These are phyloP conservation scores for Anacardium occidentale DNA, from an alignment of 345 rosid genomes.

Conservation along the genomic window DNA sequence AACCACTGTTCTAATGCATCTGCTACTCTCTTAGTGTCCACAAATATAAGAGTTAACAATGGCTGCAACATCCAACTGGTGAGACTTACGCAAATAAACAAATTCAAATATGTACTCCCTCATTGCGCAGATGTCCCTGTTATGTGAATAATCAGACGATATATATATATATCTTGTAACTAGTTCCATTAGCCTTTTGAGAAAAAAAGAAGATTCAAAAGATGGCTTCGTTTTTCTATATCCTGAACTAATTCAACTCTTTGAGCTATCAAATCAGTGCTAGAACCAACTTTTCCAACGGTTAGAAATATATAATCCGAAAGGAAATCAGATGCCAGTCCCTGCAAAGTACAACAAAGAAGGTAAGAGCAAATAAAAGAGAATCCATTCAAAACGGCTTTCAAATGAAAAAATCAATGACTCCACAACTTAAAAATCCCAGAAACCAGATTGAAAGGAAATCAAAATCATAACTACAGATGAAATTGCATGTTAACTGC, in stretches of 20 bases:
- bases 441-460: too few species aligned
- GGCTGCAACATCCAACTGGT: constrained; percentile 28
- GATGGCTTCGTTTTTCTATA: constrained; percentile 37
- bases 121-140: too few species aligned
- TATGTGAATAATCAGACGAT: too few species aligned
- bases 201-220: constrained; percentile 35
- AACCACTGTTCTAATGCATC: constrained; percentile 50
- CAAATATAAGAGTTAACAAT: constrained; percentile 49
- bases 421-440: neutral
- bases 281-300: constrained; percentile 55
- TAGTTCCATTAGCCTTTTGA: constrained; percentile 19
- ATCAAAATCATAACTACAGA: too few species aligned
- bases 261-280: constrained; percentile 47
- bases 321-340: constrained; percentile 57
- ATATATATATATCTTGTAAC: constrained; percentile 23
- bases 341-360: constrained; percentile 34
- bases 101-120: neutral
- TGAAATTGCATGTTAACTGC: too few species aligned
- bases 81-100: neutral
- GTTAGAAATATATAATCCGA: constrained; percentile 48
- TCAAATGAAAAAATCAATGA: neutral
- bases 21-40: constrained; percentile 57
- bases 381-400: neutral
- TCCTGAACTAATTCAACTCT: constrained; percentile 48
- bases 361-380: neutral